Base-by-base conservation (phyloP, 2,329 filamentous ascomycete species). In the Pseudogymnoascus destructans region DNA sequence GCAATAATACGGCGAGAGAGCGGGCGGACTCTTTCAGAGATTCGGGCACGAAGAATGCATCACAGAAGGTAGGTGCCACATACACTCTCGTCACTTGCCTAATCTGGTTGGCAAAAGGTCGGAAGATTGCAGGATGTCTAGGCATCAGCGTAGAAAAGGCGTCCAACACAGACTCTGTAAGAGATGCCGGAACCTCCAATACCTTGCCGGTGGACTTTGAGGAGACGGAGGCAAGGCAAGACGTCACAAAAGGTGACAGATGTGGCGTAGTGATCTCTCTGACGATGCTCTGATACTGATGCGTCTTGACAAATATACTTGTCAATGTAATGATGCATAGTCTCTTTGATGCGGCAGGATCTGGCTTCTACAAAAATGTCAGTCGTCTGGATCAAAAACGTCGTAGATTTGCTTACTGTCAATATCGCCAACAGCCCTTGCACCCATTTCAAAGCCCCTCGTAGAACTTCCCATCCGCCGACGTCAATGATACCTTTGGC, bases 231-330 rank as follows among this genome's bases (percentile, higher is more conserved):
- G 85, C 82, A 46, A 95, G 71, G 65, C 86, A 89, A 2, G 85
- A 77, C 0, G 81, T 83, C 49, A 91, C 78, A 66, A 92, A 95
- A 1, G 79, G 74, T 1, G 88, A 82, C 17, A 96, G 74, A 2
- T 82, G 87, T 2, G 89, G 89, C 0, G 90, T 95, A 0, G 87
- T 91, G 61, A 96, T 88, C 69, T 96, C 91, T 65, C 92, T 80
- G 46, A 92, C 77, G 57, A 96, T 76, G 7, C 89, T 93, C 60
- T 86, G 88, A 67, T 90, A 90, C 35, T 85, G 82, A 67, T 90
- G 87, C 38, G 91, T 86, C 33, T 93, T 79, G 64, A 83, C 79
- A 73, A 93, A 96, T 64, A 96, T 90, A 66, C 87, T 85, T 17
- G 87, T 87, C 61, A 96, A 74, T 11, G 87, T 82, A 61, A 93